Evolutionary conservation across 2,329 filamentous ascomycete species (phyloP), one percentile per base, ranked within the genome.

Genomic region (Nemania sp.): DNA sequence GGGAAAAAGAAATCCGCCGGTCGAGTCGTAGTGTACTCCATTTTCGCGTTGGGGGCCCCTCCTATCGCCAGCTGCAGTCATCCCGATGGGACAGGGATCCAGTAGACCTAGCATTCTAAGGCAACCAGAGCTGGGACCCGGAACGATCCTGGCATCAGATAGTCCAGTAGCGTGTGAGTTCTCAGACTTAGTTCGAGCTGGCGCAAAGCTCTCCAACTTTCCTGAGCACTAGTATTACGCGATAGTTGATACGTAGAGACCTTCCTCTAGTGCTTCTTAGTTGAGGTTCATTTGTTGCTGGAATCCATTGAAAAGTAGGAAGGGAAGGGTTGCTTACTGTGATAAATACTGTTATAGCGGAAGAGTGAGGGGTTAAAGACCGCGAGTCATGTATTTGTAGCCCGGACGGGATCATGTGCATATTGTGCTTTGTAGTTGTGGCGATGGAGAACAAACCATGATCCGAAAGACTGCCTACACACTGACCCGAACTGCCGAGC

Each of bases 1-100:
- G 54, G 54, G 54, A 57, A 57, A 44, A 9, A n/a, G n/a, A n/a
- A n/a, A n/a, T n/a, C n/a, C n/a, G n/a, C 22, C 19, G 34, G 7
- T 11, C 33, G 22, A 19, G 44, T 24, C 49, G 42, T 44, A 43
- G 37, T 43, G 37, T 40, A 24, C 53, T 52, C 53, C 49, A 45
- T 41, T 22, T 41, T 22, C 11, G 23, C n/a, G 36, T 30, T 7
- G 40, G 33, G 20, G 15, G n/a, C n/a, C n/a, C n/a, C n/a, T 24
- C 23, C 22, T 37, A 39, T 24, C 23, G 20, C 44, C 28, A 46
- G 42, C 40, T 23, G 22, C 49, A 41, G 45, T 42, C 40, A 48
- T 56, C 20, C 8, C 12, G 39, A 20, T 44, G 8, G 23, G 40
- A 19, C 49, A 56, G 44, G 53, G 53, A 26, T 56, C 34, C 34